Percentiles rank a stretch among this genome's conserved stretches.
Evolutionary conservation across 352 stramenopile genomes (phyloP).

Genomic region (Blastocystis sp.): DNA sequence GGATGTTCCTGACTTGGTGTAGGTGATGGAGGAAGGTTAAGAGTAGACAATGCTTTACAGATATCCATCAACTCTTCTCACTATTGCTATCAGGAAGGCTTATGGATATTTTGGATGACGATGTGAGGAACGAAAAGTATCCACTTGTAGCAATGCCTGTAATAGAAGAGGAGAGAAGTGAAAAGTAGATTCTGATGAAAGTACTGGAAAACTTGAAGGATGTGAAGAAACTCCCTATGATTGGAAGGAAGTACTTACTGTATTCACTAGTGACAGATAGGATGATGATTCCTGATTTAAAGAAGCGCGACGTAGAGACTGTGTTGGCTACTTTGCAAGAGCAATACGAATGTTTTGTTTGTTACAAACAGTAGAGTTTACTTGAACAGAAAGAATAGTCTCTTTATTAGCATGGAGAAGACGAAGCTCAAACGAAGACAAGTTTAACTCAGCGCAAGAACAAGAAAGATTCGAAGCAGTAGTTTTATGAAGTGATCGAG

Average conservation of each 20-base stretch:
- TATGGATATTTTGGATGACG: slow-evolving; percentile 38
- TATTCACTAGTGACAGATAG: neutral
- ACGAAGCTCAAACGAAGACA: neutral
- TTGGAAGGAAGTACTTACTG: neutral
- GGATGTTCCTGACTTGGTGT: slow-evolving; percentile 38
- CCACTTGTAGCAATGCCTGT: slow-evolving; percentile 37
- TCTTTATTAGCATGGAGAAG: neutral
- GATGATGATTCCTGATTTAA: slow-evolving; percentile 21
- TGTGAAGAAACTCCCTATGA: slow-evolving; percentile 21
- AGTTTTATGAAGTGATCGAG: neutral
- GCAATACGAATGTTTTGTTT: neutral
- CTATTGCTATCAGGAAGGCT: slow-evolving; percentile 16
- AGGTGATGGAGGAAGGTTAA: neutral
- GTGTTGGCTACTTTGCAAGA: slow-evolving; percentile 15
- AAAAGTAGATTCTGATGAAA: slow-evolving; percentile 24
- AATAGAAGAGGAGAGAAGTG: neutral
- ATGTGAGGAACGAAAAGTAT: slow-evolving; percentile 7
- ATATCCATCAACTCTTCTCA: slow-evolving; percentile 5
- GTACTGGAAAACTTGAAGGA: slow-evolving; percentile 55
- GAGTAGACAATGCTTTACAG: slow-evolving; percentile 45
- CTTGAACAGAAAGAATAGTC: too few species aligned
- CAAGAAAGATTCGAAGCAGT: neutral
- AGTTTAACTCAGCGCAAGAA: neutral
- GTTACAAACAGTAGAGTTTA: too few species aligned
- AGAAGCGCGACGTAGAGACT: slow-evolving; percentile 43